Percentiles rank a stretch among this genome's conserved stretches.
These are phyloP conservation scores for Pachysolen tannophilus DNA, from an alignment of 805 yeast genomes.

Conservation along the genomic window DNA sequence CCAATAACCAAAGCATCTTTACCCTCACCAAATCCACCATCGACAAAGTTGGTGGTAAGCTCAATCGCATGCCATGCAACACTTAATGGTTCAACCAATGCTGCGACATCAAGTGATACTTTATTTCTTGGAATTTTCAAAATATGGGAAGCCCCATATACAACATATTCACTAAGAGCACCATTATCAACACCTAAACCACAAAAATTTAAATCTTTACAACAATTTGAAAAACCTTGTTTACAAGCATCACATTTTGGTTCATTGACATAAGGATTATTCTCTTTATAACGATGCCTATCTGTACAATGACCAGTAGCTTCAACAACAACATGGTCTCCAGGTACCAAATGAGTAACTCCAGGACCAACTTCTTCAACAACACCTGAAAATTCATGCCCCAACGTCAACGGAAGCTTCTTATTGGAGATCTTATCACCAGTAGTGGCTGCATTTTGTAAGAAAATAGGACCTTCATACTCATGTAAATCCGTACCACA, in stretches of 20 bases:
- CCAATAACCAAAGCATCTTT: slow-evolving; percentile 47
- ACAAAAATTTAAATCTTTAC: slow-evolving; percentile 32
- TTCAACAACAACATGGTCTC: slow-evolving; percentile 57
- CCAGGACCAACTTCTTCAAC: slow-evolving; percentile 36
- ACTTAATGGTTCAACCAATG: slow-evolving; percentile 48
- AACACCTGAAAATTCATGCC: slow-evolving; percentile 43
- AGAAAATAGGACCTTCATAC: slow-evolving; percentile 55
- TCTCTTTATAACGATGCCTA: slow-evolving; percentile 8
- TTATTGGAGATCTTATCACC: slow-evolving; percentile 9
- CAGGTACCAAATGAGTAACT: slow-evolving; percentile 35
- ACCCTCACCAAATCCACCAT: slow-evolving; percentile 27
- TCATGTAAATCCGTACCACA: slow-evolving; percentile 61
- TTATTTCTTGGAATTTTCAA: slow-evolving; percentile 23
- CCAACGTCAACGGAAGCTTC: slow-evolving; percentile 35
- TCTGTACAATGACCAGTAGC: slow-evolving; percentile 46
- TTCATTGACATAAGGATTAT: slow-evolving; percentile 16
- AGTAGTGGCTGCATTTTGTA: slow-evolving; percentile 20
- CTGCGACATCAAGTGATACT: slow-evolving; percentile 30
- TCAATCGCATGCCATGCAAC: slow-evolving; percentile 52
- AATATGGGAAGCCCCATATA: slow-evolving; percentile 27
- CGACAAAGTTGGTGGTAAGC: slow-evolving; percentile 5
- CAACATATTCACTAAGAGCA: slow-evolving; percentile 32
- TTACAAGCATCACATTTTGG: slow-evolving; percentile 34
- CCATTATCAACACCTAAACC: slow-evolving; percentile 47
- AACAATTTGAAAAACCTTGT: slow-evolving; percentile 36